These are phyloP conservation scores for Lactifluus subvellereus DNA, from an alignment of 768 basidiomycete genomes.

Conservation along the genomic window DNA sequence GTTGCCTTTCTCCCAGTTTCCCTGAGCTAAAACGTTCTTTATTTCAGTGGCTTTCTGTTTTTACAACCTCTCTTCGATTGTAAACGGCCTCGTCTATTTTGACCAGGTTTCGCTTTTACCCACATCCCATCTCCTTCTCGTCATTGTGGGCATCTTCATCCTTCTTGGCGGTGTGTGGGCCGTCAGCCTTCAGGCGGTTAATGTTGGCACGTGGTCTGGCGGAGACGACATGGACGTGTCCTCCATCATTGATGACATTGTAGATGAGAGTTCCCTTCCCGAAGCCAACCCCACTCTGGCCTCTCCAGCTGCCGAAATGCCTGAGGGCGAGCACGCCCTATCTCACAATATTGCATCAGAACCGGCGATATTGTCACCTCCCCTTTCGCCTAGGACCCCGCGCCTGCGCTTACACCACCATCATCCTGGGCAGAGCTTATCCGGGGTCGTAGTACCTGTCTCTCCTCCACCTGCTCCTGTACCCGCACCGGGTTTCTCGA, in stretches of 20 bases:
- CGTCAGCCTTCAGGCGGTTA: constrained; percentile 67
- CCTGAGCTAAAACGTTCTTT: constrained; percentile 5
- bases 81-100: constrained; percentile 87
- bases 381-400: constrained; percentile 4
- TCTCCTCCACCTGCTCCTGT: constrained; percentile 19
- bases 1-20: not conserved
- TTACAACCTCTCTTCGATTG: constrained; percentile 88
- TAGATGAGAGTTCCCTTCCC: not conserved
- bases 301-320: not conserved
- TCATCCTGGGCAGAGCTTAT: constrained; percentile 10
- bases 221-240: constrained; percentile 31
- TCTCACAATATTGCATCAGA: constrained; percentile 1
- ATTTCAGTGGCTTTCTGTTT: constrained; percentile 81
- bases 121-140: constrained; percentile 63
- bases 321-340: constrained; percentile 9
- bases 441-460: constrained; percentile 13
- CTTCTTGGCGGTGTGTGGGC: constrained; percentile 88
- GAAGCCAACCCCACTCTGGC: not conserved
- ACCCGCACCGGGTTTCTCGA: constrained; percentile 51
- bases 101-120: constrained; percentile 74
- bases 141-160: constrained; percentile 67
- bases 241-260: constrained; percentile 1
- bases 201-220: constrained; percentile 39
- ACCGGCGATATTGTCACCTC: not conserved
- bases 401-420: constrained; percentile 15